phyloP scores from a whole-genome alignment of 306 rosid species.

The Mucuna pruriens region DNA sequence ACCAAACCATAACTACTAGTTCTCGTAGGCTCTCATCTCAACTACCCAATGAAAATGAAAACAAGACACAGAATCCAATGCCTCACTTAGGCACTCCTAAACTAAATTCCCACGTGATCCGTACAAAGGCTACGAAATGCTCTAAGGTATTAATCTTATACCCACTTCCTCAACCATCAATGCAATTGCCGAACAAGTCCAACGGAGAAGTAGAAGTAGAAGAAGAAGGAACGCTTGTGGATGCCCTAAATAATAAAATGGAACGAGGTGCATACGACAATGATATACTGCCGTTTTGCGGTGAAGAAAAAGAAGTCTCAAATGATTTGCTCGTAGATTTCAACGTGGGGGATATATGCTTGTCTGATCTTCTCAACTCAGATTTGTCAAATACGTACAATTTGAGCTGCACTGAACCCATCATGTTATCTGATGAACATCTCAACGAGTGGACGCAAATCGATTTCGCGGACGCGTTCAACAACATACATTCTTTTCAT shows the following conservation, averaged over 20 bases:
- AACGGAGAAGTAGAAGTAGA: neutral
- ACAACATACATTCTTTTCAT: too few relatives aligned
- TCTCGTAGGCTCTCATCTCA: neutral
- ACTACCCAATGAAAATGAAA: neutral
- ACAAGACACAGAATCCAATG: neutral
- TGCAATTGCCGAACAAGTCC: constrained; percentile 12
- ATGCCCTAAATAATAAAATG: neutral
- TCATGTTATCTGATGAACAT: too few relatives aligned
- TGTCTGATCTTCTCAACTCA: constrained; percentile 46
- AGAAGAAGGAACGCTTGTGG: neutral
- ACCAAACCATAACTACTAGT: neutral
- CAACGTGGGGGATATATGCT: constrained; percentile 35
- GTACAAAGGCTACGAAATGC: constrained; percentile 52
- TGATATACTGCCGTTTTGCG: neutral
- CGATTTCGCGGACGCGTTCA: too few relatives aligned
- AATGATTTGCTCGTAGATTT: constrained; percentile 37
- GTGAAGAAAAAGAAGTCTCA: neutral
- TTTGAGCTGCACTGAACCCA: constrained; percentile 24
- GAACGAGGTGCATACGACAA: neutral
- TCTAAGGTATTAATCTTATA: constrained; percentile 32
- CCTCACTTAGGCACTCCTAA: neutral
- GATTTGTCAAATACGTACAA: constrained; percentile 31
- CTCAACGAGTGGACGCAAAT: too few relatives aligned
- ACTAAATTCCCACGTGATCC: constrained; percentile 32
- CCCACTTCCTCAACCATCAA: constrained; percentile 32